Evolutionary conservation across 306 rosid species (phyloP).

Genomic region (Quercus gilva): DNA sequence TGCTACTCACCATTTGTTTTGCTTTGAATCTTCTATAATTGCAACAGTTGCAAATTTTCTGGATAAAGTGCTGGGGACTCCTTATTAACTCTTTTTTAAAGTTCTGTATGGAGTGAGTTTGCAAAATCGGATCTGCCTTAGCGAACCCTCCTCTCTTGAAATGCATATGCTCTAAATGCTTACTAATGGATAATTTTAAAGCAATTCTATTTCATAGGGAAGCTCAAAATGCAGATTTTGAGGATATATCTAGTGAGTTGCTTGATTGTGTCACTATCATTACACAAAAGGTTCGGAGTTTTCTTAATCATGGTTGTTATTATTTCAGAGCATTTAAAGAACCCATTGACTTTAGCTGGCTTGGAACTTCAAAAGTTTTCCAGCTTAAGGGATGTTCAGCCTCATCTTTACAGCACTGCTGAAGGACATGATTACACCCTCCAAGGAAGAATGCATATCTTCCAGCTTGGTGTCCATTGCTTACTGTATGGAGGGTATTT

Average conservation of each 20-base stretch:
- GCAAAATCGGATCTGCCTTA: slow-evolving; percentile 22
- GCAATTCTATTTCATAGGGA: slow-evolving; percentile 22
- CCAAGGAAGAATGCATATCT: slow-evolving; percentile 19
- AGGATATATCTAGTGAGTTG: slow-evolving; percentile 37
- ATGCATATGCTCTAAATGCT: slow-evolving; percentile 46
- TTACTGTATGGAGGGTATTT: slow-evolving; percentile 52
- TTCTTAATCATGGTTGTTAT: slow-evolving; percentile 36
- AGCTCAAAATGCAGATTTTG: slow-evolving; percentile 35
- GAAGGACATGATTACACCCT: neutral
- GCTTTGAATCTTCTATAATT: slow-evolving; percentile 58
- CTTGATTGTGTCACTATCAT: slow-evolving; percentile 33
- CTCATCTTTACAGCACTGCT: slow-evolving; percentile 8
- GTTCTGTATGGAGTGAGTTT: slow-evolving; percentile 38
- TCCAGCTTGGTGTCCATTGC: slow-evolving; percentile 63
- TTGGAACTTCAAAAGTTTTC: slow-evolving; percentile 5
- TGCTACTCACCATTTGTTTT: slow-evolving; percentile 67
- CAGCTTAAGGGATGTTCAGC: neutral
- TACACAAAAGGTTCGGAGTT: slow-evolving; percentile 44
- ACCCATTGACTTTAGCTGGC: slow-evolving; percentile 52
- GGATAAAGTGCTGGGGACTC: slow-evolving; percentile 72
- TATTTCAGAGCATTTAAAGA: slow-evolving; percentile 41
- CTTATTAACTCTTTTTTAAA: slow-evolving; percentile 46
- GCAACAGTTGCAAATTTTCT: slow-evolving; percentile 62
- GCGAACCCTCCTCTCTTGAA: slow-evolving; percentile 20
- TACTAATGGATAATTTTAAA: slow-evolving; percentile 36